Percentiles rank a stretch among this genome's conserved stretches.
Conservation (phyloP, 2,329 filamentous ascomycete species). For the Fusarium sororula region DNA sequence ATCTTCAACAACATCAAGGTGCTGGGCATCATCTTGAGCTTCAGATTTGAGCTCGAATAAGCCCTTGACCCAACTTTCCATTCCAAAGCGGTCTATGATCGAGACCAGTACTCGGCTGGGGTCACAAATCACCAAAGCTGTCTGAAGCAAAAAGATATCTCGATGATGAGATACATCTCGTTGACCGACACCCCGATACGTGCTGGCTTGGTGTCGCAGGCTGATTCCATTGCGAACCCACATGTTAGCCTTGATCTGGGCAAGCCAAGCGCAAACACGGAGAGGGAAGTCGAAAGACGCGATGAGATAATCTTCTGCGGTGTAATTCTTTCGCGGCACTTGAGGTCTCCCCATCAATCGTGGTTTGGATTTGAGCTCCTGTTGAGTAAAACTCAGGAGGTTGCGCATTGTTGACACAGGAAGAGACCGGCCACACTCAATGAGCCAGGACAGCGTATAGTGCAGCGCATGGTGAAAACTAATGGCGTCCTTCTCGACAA, state of each 20-base stretch:
- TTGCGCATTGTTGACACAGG: conserved; percentile 70
- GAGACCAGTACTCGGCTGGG: conserved; percentile 85
- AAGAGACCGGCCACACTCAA: conserved; percentile 87
- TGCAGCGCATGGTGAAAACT: conserved; percentile 98
- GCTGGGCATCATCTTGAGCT: conserved; percentile 85
- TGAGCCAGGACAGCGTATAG: conserved; percentile 94
- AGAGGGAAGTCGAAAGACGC: conserved; percentile 93
- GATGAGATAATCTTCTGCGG: conserved; percentile 81
- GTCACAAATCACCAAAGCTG: conserved; percentile 86
- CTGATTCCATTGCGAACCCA: conserved; percentile 99
- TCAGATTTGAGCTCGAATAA: conserved; percentile 77
- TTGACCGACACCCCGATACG: conserved; percentile 88
- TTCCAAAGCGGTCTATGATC: conserved; percentile 89
- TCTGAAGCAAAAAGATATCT: conserved; percentile 93
- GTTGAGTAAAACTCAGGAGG: conserved; percentile 76
- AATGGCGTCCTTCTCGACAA: conserved; percentile 88
- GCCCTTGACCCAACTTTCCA: conserved; percentile 87
- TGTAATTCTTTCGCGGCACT: conserved; percentile 66
- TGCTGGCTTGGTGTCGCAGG: conserved; percentile 91
- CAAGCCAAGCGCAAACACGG: conserved; percentile 93
- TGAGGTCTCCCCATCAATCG: conserved; percentile 68
- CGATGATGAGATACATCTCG: conserved; percentile 93
- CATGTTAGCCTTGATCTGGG: conserved; percentile 98
- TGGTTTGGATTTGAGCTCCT: conserved; percentile 73
- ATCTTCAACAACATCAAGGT: conserved; percentile 93